Evolutionary conservation across 495 filamentous ascomycete genomes (phyloP).

Genomic region (Massariosphaeria phaeospora): DNA sequence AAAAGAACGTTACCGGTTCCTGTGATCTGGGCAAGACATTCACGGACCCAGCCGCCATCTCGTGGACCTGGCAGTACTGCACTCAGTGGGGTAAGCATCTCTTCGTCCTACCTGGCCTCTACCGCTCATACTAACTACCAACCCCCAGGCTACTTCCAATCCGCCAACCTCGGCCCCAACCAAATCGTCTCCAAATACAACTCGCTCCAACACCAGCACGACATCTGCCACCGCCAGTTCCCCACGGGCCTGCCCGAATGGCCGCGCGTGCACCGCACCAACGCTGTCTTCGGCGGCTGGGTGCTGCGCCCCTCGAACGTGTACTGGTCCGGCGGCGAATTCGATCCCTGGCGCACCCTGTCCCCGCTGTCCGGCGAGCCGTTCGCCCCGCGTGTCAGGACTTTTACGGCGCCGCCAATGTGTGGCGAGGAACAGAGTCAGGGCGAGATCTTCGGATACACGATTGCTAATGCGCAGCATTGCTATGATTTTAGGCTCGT

Average conservation of each 20-base stretch:
- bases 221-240: slow-evolving; percentile 52
- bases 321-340: slow-evolving; percentile 53
- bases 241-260: slow-evolving; percentile 47
- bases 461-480: slow-evolving; percentile 48
- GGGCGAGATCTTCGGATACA: slow-evolving; percentile 49
- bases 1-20: slow-evolving; percentile 2
- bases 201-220: slow-evolving; percentile 48
- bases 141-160: slow-evolving; percentile 42
- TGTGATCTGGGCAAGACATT: slow-evolving; percentile 45
- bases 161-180: slow-evolving; percentile 47
- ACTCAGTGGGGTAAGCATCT: slow-evolving; percentile 53
- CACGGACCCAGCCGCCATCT: slow-evolving; percentile 41
- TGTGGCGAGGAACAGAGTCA: slow-evolving; percentile 44
- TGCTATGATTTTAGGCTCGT: slow-evolving; percentile 55
- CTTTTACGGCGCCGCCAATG: slow-evolving; percentile 41
- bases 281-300: slow-evolving; percentile 52
- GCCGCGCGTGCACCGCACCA: slow-evolving; percentile 42
- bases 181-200: slow-evolving; percentile 51
- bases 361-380: slow-evolving; percentile 46
- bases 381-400: slow-evolving; percentile 41
- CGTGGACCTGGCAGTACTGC: slow-evolving; percentile 60
- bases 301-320: slow-evolving; percentile 54
- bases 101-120: background rate
- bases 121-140: background rate
- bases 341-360: slow-evolving; percentile 56